Conservation (phyloP, 352 stramenopile genomes). For the Phytophthora pisi region DNA sequence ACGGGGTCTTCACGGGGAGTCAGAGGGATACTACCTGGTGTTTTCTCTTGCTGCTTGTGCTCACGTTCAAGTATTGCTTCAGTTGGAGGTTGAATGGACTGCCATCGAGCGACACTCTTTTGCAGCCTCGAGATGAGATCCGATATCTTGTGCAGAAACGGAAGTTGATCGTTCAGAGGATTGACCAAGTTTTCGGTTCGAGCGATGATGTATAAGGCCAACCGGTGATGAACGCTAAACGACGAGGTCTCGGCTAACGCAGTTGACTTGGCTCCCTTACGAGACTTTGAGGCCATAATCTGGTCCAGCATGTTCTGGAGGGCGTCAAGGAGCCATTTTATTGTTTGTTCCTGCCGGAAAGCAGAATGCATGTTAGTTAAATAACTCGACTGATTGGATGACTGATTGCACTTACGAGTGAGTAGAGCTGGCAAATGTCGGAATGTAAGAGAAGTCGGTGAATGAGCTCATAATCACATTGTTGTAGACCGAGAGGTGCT, state of each 20-base stretch:
- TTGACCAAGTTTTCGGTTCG: constrained; percentile 27
- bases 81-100: constrained; percentile 17
- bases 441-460: constrained; percentile 20
- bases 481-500: neutral
- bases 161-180: constrained; percentile 30
- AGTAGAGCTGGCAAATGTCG: constrained; percentile 33
- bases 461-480: constrained; percentile 10
- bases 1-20: constrained; percentile 26
- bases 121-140: constrained; percentile 5
- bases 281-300: neutral
- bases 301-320: constrained; percentile 7
- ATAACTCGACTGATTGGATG: neutral
- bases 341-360: constrained; percentile 17
- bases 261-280: neutral
- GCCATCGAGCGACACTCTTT: constrained; percentile 13
- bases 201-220: constrained; percentile 18
- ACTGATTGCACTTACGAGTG: constrained; percentile 25
- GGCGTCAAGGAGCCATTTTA: constrained; percentile 21
- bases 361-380: neutral
- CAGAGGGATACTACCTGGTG: neutral
- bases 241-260: neutral
- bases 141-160: constrained; percentile 20
- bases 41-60: constrained; percentile 9
- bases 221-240: constrained; percentile 16
- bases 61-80: constrained; percentile 27